Percentiles rank a stretch among this genome's conserved stretches.
phyloP scores from a whole-genome alignment of 139 green algal species.

The Nannochloris sp. region DNA sequence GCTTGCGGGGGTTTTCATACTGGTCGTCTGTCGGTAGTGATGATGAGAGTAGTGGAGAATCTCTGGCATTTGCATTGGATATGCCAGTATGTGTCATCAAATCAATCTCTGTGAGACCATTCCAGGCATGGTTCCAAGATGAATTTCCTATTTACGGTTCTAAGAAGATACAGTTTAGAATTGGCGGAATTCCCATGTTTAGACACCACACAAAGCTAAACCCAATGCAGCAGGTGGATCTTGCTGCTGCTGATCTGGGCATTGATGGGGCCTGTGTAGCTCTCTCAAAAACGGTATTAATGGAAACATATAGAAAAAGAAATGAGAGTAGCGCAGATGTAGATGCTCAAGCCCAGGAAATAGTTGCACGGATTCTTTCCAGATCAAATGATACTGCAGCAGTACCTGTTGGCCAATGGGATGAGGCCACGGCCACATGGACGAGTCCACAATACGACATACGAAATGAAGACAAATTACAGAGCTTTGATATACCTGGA shows the following conservation, averaged over 20 bases:
- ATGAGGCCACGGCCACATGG: not conserved
- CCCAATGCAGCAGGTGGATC: not conserved
- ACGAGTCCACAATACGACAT: not conserved
- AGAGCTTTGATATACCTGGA: not conserved
- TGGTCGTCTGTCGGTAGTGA: constrained; percentile 14
- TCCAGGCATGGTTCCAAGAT: constrained; percentile 30
- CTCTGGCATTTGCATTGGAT: constrained; percentile 20
- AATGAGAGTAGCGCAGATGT: not conserved
- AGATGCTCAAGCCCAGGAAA: not conserved
- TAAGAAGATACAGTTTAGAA: constrained; percentile 12
- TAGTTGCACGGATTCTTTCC: not conserved
- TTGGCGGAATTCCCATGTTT: constrained; percentile 15
- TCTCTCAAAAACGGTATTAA: not conserved
- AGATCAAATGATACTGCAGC: not conserved
- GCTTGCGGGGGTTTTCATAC: constrained; percentile 10
- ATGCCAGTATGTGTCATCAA: constrained; percentile 31
- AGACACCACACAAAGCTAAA: not conserved
- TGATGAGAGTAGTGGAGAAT: constrained; percentile 13
- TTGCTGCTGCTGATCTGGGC: not conserved
- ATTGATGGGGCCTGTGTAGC: not conserved
- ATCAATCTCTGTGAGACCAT: constrained; percentile 26
- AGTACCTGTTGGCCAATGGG: not conserved
- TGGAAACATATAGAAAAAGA: not conserved
- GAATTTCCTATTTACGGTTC: constrained; percentile 25
- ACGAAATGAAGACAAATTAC: not conserved